Conservation (phyloP, 164 flowering plant genomes). For the Santalum album region DNA sequence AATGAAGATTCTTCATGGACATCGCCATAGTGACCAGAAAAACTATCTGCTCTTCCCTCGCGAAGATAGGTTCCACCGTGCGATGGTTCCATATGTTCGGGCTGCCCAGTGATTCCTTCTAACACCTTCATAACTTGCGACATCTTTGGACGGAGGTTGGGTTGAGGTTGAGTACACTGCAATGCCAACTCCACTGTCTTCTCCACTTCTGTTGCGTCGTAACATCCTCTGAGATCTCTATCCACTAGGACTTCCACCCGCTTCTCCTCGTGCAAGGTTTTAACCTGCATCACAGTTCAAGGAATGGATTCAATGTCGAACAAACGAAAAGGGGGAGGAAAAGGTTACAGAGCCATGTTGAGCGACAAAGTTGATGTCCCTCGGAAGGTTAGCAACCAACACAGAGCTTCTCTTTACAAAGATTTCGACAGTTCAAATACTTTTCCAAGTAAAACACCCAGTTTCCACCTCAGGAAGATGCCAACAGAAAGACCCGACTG, state of each 20-base stretch:
- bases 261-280: constrained; percentile 51
- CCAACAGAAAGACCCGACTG: no score
- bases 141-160: constrained; percentile 79
- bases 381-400: no score
- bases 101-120: constrained; percentile 42
- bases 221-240: constrained; percentile 61
- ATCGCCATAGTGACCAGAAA: constrained; percentile 48
- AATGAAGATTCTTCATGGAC: constrained; percentile 57
- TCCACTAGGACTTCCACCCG: constrained; percentile 66
- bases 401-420: no score
- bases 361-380: no score
- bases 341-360: no score
- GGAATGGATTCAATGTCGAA: background rate
- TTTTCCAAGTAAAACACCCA: no score
- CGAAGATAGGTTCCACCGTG: constrained; percentile 20
- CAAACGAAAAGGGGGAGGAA: background rate
- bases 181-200: constrained; percentile 55
- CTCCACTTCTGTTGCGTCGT: constrained; percentile 43
- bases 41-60: constrained; percentile 33
- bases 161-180: constrained; percentile 66
- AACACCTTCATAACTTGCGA: constrained; percentile 62
- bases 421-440: no score
- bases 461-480: no score
- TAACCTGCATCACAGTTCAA: constrained; percentile 43
- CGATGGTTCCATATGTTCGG: constrained; percentile 33